Percentiles rank a stretch among this genome's conserved stretches.
Evolutionary conservation across 2,329 filamentous ascomycete genomes (phyloP).

Genomic region (Cercospora janseana): DNA sequence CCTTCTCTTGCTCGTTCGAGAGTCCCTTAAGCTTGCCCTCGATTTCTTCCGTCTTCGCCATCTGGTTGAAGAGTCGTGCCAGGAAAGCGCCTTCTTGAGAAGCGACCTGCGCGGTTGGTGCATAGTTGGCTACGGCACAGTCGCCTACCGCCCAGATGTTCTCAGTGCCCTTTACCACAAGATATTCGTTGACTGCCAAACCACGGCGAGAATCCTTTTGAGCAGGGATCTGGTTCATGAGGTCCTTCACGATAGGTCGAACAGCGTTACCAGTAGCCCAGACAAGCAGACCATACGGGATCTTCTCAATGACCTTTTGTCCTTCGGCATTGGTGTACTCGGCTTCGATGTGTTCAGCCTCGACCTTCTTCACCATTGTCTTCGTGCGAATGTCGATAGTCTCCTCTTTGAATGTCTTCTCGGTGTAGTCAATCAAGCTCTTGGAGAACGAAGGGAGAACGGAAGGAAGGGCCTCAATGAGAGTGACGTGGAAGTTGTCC

Average conservation of each 20-base stretch:
- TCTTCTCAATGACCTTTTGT: slow-evolving; percentile 73
- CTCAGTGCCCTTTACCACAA: slow-evolving; percentile 93
- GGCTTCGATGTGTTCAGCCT: slow-evolving; percentile 87
- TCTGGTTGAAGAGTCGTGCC: slow-evolving; percentile 94
- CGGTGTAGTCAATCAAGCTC: slow-evolving; percentile 98
- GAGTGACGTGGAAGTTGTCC: slow-evolving; percentile 92
- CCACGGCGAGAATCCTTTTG: slow-evolving; percentile 94
- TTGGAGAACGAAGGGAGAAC: slow-evolving; percentile 97
- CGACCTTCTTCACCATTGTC: slow-evolving; percentile 98
- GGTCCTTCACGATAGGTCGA: slow-evolving; percentile 82
- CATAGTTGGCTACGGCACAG: slow-evolving; percentile 96
- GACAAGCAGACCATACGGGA: slow-evolving; percentile 93
- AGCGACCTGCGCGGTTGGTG: slow-evolving; percentile 94
- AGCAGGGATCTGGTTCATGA: slow-evolving; percentile 87
- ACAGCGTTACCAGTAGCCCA: slow-evolving; percentile 98
- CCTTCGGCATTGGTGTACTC: slow-evolving; percentile 79
- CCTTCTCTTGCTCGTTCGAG: slow-evolving; percentile 58
- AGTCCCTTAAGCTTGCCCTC: slow-evolving; percentile 73
- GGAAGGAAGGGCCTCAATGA: slow-evolving; percentile 95
- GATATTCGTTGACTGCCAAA: slow-evolving; percentile 95
- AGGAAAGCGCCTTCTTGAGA: slow-evolving; percentile 94
- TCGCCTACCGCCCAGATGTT: slow-evolving; percentile 98
- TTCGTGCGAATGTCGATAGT: slow-evolving; percentile 97
- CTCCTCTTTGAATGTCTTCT: slow-evolving; percentile 98
- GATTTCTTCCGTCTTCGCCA: slow-evolving; percentile 88